A percentile compares a stretch with the other conserved stretches of the same genome.
These are phyloP conservation scores for Ploettnerulaceae sp. DNA, from an alignment of 2,329 filamentous ascomycete species.

Conservation along the genomic window DNA sequence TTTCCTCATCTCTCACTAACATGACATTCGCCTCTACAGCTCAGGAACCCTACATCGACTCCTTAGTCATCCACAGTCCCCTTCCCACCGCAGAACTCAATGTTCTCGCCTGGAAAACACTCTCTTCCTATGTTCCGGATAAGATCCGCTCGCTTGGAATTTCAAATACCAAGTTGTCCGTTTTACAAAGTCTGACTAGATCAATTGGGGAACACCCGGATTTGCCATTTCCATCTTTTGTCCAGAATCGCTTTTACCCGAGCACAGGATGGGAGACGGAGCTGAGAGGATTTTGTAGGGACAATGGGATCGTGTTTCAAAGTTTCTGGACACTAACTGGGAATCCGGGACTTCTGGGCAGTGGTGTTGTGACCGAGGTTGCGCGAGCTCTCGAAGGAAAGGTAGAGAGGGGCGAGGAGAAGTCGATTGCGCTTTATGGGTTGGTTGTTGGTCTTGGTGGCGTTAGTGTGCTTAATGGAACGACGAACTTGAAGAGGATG, in stretches of 20 bases:
- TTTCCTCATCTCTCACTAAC: constrained; percentile 61
- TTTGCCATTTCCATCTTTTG: constrained; percentile 45
- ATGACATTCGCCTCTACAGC: constrained; percentile 38
- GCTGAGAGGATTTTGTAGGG: constrained; percentile 52
- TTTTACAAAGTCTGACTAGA: constrained; percentile 48
- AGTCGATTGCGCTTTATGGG: constrained; percentile 51
- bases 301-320: constrained; percentile 51
- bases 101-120: constrained; percentile 58
- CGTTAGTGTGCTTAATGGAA: constrained; percentile 51
- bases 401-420: constrained; percentile 37
- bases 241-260: constrained; percentile 71
- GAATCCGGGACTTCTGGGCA: constrained; percentile 47
- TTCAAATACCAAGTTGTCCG: constrained; percentile 61
- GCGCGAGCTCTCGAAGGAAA: constrained; percentile 36
- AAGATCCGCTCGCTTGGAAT: constrained; percentile 65
- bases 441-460: constrained; percentile 49
- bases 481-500: constrained; percentile 48
- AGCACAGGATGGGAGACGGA: constrained; percentile 54
- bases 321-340: constrained; percentile 58
- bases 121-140: constrained; percentile 63
- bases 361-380: constrained; percentile 45
- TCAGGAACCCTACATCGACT: constrained; percentile 48
- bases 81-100: constrained; percentile 47
- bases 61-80: constrained; percentile 54
- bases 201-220: constrained; percentile 37